phyloP scores from a whole-genome alignment of 2,329 filamentous ascomycete genomes.

The Pseudopithomyces chartarum region DNA sequence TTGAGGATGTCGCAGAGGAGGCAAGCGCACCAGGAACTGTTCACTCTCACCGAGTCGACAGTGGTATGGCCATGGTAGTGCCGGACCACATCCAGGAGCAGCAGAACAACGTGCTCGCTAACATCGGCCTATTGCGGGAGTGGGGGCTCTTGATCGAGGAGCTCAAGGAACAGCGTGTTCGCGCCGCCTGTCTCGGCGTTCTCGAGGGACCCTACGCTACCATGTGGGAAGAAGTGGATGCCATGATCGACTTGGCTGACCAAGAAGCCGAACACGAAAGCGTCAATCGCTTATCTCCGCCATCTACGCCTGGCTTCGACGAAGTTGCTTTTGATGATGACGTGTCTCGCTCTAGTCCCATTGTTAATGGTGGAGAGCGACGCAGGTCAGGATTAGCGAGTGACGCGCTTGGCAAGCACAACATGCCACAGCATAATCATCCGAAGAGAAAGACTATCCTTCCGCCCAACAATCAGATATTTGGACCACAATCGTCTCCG shows the following conservation, averaged over 20 bases:
- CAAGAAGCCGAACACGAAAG: constrained; percentile 66
- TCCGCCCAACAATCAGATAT: constrained; percentile 42
- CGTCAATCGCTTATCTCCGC: constrained; percentile 56
- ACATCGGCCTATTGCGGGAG: constrained; percentile 83
- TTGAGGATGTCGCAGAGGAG: constrained; percentile 60
- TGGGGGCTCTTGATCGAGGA: constrained; percentile 82
- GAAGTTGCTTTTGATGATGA: constrained; percentile 65
- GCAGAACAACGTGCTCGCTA: constrained; percentile 79
- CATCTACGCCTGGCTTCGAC: constrained; percentile 63
- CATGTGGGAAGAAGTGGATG: constrained; percentile 81
- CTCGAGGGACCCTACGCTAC: constrained; percentile 62
- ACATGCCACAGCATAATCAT: constrained; percentile 22
- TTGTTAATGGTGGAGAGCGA: constrained; percentile 28
- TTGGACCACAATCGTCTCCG: constrained; percentile 40
- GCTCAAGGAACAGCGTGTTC: constrained; percentile 74
- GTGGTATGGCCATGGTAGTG: constrained; percentile 66
- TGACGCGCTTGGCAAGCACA: constrained; percentile 28
- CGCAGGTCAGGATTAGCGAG: constrained; percentile 38
- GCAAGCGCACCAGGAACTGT: constrained; percentile 32
- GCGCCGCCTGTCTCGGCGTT: constrained; percentile 71
- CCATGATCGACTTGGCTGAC: constrained; percentile 82
- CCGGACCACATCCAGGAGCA: constrained; percentile 80
- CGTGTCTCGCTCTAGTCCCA: constrained; percentile 46
- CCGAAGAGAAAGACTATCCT: constrained; percentile 42
- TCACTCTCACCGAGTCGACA: constrained; percentile 50